Percentiles rank a stretch among this genome's conserved stretches.
These are phyloP conservation scores for Erigeron canadensis DNA, from an alignment of 129 eudicot species.

Conservation along the genomic window DNA sequence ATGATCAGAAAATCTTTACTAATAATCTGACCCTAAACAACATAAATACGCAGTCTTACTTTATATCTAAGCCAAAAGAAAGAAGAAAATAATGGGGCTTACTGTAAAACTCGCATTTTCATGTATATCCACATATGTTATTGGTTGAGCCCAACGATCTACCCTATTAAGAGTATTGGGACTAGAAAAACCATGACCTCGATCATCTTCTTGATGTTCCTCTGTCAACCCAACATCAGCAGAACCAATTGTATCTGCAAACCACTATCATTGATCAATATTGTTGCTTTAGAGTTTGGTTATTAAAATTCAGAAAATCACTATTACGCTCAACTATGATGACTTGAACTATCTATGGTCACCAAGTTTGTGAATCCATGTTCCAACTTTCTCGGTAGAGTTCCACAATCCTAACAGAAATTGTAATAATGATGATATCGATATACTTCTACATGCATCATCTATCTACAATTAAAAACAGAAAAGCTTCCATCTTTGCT, in stretches of 20 bases:
- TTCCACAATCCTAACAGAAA: background rate
- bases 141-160: slow-evolving; percentile 91
- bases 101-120: slow-evolving; percentile 79
- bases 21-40: background rate
- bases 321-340: too few species aligned
- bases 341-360: too few species aligned
- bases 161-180: slow-evolving; percentile 56
- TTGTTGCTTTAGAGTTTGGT: slow-evolving; percentile 5
- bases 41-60: background rate
- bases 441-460: background rate
- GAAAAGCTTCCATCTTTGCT: too few species aligned
- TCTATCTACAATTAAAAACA: too few species aligned
- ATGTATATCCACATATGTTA: slow-evolving; percentile 71
- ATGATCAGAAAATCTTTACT: background rate
- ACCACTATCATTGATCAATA: slow-evolving; percentile 23
- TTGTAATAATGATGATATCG: background rate
- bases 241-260: slow-evolving; percentile 74
- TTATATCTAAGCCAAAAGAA: background rate
- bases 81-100: slow-evolving; percentile 24
- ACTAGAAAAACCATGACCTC: slow-evolving; percentile 80
- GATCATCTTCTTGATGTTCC: slow-evolving; percentile 68
- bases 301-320: background rate
- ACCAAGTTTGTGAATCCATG: background rate
- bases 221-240: slow-evolving; percentile 87
- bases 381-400: background rate